phyloP scores from a whole-genome alignment of 2,329 filamentous ascomycete species.

The Phialophora tarda region DNA sequence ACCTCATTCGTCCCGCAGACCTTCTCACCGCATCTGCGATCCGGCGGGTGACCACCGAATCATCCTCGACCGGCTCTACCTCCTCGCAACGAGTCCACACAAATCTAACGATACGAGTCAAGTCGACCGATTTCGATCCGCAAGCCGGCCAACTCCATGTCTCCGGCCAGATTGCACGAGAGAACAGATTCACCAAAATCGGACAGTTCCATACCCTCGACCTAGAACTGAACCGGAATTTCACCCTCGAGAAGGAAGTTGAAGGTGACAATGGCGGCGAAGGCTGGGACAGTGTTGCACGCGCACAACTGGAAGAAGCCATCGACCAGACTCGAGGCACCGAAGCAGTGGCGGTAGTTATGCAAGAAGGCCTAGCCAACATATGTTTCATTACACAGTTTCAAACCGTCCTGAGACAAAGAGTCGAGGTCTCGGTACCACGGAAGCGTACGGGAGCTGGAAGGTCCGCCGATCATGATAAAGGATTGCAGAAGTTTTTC shows the following conservation, averaged over 20 bases:
- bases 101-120: constrained; percentile 69
- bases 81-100: constrained; percentile 68
- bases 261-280: constrained; percentile 52
- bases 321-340: constrained; percentile 79
- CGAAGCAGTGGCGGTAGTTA: constrained; percentile 85
- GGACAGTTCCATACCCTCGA: constrained; percentile 76
- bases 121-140: constrained; percentile 71
- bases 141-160: constrained; percentile 72
- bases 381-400: constrained; percentile 59
- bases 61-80: constrained; percentile 64
- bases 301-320: constrained; percentile 77
- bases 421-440: constrained; percentile 55
- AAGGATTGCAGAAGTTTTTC: constrained; percentile 77
- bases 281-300: constrained; percentile 88
- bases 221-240: constrained; percentile 83
- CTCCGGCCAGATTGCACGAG: constrained; percentile 66
- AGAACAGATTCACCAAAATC: constrained; percentile 71
- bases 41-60: constrained; percentile 67
- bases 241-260: constrained; percentile 81
- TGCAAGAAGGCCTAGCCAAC: constrained; percentile 73
- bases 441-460: constrained; percentile 53
- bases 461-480: constrained; percentile 53
- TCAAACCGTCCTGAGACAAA: constrained; percentile 57
- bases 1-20: constrained; percentile 70
- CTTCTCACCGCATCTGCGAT: constrained; percentile 69